Evolutionary conservation across 2,329 filamentous ascomycete genomes (phyloP).

Genomic region (Sporothrix inflata): DNA sequence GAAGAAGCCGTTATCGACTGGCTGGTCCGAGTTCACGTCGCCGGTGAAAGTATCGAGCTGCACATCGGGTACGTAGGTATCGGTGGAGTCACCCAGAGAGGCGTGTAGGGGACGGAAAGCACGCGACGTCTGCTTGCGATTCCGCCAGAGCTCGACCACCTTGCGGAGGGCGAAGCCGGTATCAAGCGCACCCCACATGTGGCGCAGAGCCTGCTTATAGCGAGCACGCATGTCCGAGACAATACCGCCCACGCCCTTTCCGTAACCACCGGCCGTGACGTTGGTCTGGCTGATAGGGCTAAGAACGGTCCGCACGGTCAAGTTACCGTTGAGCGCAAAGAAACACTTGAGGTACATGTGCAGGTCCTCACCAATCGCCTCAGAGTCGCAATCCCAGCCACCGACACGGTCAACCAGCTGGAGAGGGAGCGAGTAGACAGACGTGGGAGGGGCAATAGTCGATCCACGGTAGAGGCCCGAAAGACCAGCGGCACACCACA

Average conservation of each 20-base stretch:
- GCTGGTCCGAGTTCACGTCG: conserved; percentile 40
- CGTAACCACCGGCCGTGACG: conserved; percentile 62
- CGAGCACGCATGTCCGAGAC: conserved; percentile 64
- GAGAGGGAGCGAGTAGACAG: conserved; percentile 72
- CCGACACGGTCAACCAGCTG: conserved; percentile 68
- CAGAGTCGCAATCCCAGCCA: conserved; percentile 71
- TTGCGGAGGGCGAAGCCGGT: conserved; percentile 67
- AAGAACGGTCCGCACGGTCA: conserved; percentile 65
- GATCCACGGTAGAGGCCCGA: conserved; percentile 69
- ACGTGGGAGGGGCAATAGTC: conserved; percentile 69
- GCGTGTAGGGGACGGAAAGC: conserved; percentile 61
- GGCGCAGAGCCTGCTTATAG: conserved; percentile 71
- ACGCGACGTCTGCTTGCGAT: conserved; percentile 59
- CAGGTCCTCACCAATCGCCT: conserved; percentile 74
- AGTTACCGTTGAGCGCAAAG: conserved; percentile 71
- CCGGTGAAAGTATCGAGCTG: conserved; percentile 39
- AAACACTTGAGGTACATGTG: conserved; percentile 82
- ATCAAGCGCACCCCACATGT: conserved; percentile 77
- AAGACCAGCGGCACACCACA: conserved; percentile 72
- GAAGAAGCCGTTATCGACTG: conserved; percentile 56
- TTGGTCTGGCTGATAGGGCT: conserved; percentile 75
- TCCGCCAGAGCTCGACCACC: conserved; percentile 59
- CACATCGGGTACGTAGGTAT: conserved; percentile 53
- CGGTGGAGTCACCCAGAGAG: conserved; percentile 49
- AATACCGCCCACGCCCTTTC: conserved; percentile 57